A percentile compares a stretch with the other conserved stretches of the same genome.
Evolutionary conservation across 2,329 filamentous ascomycete genomes (phyloP).

Genomic region (Ophiostoma sp.): DNA sequence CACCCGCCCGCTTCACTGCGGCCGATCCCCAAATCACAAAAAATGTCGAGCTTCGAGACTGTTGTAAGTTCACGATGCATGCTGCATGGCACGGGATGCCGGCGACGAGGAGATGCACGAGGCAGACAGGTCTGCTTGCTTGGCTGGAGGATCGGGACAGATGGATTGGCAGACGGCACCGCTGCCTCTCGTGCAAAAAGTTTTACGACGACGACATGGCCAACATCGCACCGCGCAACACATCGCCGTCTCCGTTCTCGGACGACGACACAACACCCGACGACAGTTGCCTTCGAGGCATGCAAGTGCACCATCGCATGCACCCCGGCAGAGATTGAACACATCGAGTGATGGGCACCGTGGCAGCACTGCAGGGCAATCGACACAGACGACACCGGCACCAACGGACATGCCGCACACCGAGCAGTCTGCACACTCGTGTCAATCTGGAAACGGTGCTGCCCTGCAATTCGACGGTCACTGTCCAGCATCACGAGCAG

Average conservation of each 20-base stretch:
- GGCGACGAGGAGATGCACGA: background rate
- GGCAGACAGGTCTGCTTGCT: background rate
- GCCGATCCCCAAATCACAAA: conserved; percentile 33
- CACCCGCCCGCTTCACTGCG: conserved; percentile 24
- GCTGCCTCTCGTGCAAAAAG: background rate
- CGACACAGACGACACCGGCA: background rate
- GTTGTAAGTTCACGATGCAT: conserved; percentile 52
- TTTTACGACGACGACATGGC: conserved; percentile 10
- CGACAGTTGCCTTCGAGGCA: background rate
- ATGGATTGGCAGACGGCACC: background rate
- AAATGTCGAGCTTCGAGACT: conserved; percentile 65
- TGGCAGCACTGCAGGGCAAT: background rate
- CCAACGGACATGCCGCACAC: background rate
- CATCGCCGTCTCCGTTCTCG: background rate
- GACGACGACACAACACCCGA: conserved; percentile 1
- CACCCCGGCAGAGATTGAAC: background rate
- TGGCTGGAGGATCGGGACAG: background rate
- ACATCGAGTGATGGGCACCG: background rate
- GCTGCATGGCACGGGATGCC: background rate
- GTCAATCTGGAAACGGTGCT: too few species aligned
- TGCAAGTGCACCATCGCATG: background rate
- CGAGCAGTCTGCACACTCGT: background rate
- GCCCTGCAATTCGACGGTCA: too few species aligned
- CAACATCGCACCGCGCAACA: background rate
- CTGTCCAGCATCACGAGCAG: too few species aligned